phyloP scores from a whole-genome alignment of 805 yeast genomes.

The Middelhovenomyces tepae region DNA sequence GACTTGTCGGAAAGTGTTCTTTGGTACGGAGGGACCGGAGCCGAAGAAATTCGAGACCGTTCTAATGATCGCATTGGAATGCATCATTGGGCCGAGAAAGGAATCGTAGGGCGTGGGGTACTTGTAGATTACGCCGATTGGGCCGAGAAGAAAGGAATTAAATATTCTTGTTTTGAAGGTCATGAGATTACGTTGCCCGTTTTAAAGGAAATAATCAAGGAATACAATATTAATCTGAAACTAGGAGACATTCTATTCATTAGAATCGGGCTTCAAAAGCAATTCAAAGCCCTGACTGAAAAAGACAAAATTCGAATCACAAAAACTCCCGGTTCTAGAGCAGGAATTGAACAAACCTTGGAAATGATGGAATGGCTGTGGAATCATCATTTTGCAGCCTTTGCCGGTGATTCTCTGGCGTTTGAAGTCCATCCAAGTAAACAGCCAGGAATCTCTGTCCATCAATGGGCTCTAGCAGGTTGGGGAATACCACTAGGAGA shows the following conservation, averaged over 20 bases:
- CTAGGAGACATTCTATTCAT: slow-evolving; percentile 27
- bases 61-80: slow-evolving; percentile 14
- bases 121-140: slow-evolving; percentile 26
- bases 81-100: slow-evolving; percentile 23
- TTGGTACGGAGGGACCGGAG: slow-evolving; percentile 19
- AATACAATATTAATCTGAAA: slow-evolving; percentile 19
- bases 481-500: slow-evolving; percentile 32
- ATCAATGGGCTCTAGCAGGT: slow-evolving; percentile 20
- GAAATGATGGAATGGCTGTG: slow-evolving; percentile 23
- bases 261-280: slow-evolving; percentile 25
- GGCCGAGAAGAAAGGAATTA: slow-evolving; percentile 22
- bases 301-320: slow-evolving; percentile 9
- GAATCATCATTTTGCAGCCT: slow-evolving; percentile 24
- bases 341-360: slow-evolving; percentile 23
- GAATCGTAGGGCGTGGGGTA: slow-evolving; percentile 29
- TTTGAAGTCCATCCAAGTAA: slow-evolving; percentile 22
- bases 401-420: slow-evolving; percentile 24
- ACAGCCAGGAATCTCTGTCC: slow-evolving; percentile 8
- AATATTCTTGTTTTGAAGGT: slow-evolving; percentile 21
- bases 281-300: slow-evolving; percentile 18
- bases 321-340: slow-evolving; percentile 11
- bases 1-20: slow-evolving; percentile 11
- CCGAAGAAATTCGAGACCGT: slow-evolving; percentile 16
- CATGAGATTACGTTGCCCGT: slow-evolving; percentile 21
- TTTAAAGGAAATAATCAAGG: slow-evolving; percentile 18